Evolutionary conservation across 192 early-diverging fungal species (phyloP).

Genomic region (Entomortierella parvispora): DNA sequence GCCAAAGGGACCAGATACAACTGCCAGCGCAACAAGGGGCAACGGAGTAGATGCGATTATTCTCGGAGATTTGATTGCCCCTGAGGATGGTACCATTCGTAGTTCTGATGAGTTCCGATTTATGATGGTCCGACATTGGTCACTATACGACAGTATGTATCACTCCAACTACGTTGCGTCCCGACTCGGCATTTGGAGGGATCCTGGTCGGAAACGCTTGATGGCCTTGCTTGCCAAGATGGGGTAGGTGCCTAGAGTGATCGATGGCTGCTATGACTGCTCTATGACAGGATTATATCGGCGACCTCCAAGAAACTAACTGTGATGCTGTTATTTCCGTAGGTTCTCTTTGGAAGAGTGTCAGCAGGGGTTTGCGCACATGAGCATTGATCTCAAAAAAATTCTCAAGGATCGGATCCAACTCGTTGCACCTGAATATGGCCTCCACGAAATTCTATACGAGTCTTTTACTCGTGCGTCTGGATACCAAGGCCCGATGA

Average conservation of each 20-base stretch:
- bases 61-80: conserved; percentile 4
- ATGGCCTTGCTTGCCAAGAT: conserved; percentile 88
- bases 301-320: neutral
- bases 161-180: conserved; percentile 89
- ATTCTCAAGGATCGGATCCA: conserved; percentile 73
- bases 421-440: conserved; percentile 80
- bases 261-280: neutral
- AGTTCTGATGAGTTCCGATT: conserved; percentile 86
- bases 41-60: neutral
- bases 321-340: no score
- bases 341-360: conserved; percentile 86
- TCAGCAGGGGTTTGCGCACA: conserved; percentile 76
- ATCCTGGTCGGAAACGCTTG: conserved; percentile 81
- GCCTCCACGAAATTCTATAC: conserved; percentile 79
- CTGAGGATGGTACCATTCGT: conserved; percentile 65
- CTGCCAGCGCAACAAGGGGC: neutral
- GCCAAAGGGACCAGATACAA: neutral
- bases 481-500: conserved; percentile 74
- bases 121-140: conserved; percentile 93
- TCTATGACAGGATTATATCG: neutral
- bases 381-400: conserved; percentile 81
- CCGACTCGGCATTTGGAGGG: conserved; percentile 90
- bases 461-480: conserved; percentile 83
- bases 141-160: conserved; percentile 86
- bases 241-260: conserved; percentile 65